phyloP scores from a whole-genome alignment of 2,329 filamentous ascomycete species.

The Teratosphaeriaceae sp. region DNA sequence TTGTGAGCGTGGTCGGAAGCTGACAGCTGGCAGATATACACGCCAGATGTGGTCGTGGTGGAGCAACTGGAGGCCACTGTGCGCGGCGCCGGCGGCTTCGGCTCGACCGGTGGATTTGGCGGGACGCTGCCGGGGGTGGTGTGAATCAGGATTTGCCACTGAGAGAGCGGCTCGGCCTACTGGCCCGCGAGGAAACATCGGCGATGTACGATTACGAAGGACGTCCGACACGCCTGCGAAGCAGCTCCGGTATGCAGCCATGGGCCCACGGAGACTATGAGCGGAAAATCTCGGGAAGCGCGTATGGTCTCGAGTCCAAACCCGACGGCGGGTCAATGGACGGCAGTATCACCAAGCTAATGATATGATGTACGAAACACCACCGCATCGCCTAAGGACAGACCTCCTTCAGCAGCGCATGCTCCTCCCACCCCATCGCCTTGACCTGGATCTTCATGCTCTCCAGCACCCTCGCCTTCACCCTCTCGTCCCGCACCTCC shows the following conservation, averaged over 20 bases:
- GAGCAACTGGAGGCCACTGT: slow-evolving; percentile 84
- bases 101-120: slow-evolving; percentile 64
- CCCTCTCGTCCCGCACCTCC: slow-evolving; percentile 50
- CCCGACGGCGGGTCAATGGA: no score
- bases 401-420: slow-evolving; percentile 20
- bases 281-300: no score
- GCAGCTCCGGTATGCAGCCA: no score
- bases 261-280: no score
- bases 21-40: slow-evolving; percentile 61
- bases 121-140: slow-evolving; percentile 21
- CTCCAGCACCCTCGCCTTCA: slow-evolving; percentile 62
- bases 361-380: no score
- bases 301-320: no score
- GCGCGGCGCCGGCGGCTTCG: slow-evolving; percentile 83
- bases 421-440: slow-evolving; percentile 20
- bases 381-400: slow-evolving; percentile 8
- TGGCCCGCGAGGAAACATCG: no score
- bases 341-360: no score
- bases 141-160: no score
- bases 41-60: slow-evolving; percentile 86
- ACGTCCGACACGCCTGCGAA: no score
- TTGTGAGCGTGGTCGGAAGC: not conserved
- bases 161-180: no score
- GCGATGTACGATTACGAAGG: no score
- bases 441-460: slow-evolving; percentile 69